A percentile compares a stretch with the other conserved stretches of the same genome.
Conservation (phyloP, 129 eudicot species). For the Artemisia argyi region DNA sequence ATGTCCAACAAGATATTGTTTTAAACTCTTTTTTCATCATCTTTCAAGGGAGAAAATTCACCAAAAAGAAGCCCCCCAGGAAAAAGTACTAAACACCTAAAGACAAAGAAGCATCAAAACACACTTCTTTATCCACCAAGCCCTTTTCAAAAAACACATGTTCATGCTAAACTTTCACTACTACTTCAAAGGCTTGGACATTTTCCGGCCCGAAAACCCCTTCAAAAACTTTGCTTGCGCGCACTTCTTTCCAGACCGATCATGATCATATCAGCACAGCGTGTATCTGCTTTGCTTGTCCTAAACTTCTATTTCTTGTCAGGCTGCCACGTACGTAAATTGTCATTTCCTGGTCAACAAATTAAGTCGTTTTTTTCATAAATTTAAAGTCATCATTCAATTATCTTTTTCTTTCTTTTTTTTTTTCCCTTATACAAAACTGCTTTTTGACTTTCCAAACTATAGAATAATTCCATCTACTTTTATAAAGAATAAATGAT, state of each 20-base stretch:
- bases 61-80: conserved; percentile 29
- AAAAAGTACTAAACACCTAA: conserved; percentile 23
- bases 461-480: neutral
- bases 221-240: conserved; percentile 22
- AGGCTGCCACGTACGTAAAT: conserved; percentile 74
- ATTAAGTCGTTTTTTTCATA: conserved; percentile 26
- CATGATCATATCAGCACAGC: conserved; percentile 9
- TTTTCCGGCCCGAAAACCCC: conserved; percentile 3
- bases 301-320: conserved; percentile 54
- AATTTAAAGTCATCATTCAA: conserved; percentile 32
- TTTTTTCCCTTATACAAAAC: neutral
- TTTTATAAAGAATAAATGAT: conserved; percentile 7
- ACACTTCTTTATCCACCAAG: conserved; percentile 17
- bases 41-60: conserved; percentile 32
- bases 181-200: neutral
- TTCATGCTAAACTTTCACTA: neutral
- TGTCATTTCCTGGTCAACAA: conserved; percentile 70
- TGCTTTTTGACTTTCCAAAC: neutral
- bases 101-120: conserved; percentile 21
- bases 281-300: conserved; percentile 1
- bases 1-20: conserved; percentile 27
- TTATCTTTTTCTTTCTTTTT: no score
- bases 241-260: conserved; percentile 9
- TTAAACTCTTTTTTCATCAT: neutral
- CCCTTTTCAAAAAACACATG: conserved; percentile 11